Conservation (phyloP, 306 rosid genomes). For the Quercus alba region DNA sequence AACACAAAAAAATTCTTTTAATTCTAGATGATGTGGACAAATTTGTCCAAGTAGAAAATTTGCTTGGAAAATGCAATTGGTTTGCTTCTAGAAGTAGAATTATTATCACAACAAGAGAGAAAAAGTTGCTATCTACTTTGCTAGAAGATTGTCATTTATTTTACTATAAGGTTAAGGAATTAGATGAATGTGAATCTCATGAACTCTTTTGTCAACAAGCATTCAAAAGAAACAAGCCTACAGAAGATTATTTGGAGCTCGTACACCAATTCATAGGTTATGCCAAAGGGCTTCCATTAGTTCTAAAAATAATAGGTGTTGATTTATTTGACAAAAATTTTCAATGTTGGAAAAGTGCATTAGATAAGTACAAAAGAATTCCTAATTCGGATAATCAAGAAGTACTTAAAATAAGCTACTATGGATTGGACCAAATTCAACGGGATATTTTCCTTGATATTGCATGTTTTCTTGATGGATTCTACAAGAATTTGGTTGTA, state of each 20-base stretch:
- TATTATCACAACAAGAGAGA: not conserved
- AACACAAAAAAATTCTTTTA: not conserved
- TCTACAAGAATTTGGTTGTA: no score
- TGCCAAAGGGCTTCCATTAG: slow-evolving; percentile 30
- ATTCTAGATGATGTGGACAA: not conserved
- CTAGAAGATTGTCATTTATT: no score
- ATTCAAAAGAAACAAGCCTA: slow-evolving; percentile 4
- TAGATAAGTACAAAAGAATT: no score
- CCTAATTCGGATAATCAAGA: no score
- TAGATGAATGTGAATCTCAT: not conserved
- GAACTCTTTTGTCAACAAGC: slow-evolving; percentile 23
- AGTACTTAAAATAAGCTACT: no score
- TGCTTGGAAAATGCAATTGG: not conserved
- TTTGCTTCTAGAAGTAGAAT: not conserved
- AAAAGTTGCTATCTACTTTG: no score
- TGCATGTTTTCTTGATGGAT: no score
- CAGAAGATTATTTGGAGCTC: slow-evolving; percentile 7
- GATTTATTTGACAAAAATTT: no score
- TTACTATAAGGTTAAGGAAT: no score
- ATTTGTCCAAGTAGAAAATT: not conserved
- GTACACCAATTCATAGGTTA: slow-evolving; percentile 15
- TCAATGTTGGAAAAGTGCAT: no score
- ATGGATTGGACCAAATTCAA: no score
- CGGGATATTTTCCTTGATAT: no score
- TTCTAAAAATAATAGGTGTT: not conserved